Evolutionary conservation across 352 stramenopile species (phyloP).

Genomic region (Globisporangium barbulae): DNA sequence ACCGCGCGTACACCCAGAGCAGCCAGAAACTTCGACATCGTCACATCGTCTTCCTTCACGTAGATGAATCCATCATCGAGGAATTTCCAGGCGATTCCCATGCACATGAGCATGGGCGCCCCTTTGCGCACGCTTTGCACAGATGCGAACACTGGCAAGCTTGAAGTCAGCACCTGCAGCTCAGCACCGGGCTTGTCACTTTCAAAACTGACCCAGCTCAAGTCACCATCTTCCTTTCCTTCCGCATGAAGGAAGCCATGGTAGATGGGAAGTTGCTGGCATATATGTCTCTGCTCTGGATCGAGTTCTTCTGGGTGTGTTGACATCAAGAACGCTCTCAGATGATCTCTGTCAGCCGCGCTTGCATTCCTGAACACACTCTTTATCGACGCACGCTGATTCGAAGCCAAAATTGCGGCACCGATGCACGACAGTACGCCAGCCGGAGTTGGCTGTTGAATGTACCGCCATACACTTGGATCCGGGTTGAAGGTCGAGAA

Average conservation of each 20-base stretch:
- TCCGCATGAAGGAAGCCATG: constrained; percentile 25
- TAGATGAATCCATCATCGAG: constrained; percentile 50
- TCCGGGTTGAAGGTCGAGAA: constrained; percentile 53
- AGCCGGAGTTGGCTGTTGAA: constrained; percentile 61
- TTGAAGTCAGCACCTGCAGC: constrained; percentile 7
- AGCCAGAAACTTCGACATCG: constrained; percentile 26
- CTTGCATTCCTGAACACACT: constrained; percentile 20
- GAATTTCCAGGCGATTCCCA: constrained; percentile 41
- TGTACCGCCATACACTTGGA: constrained; percentile 63
- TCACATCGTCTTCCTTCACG: constrained; percentile 40
- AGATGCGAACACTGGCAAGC: constrained; percentile 27
- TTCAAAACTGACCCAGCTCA: constrained; percentile 23
- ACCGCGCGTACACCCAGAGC: constrained; percentile 32
- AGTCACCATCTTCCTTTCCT: constrained; percentile 15
- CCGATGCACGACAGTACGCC: constrained; percentile 50
- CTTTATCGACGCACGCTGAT: constrained; percentile 13
- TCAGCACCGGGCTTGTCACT: constrained; percentile 7
- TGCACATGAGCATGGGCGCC: constrained; percentile 26
- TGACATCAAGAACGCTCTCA: constrained; percentile 46
- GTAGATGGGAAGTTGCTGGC: constrained; percentile 51
- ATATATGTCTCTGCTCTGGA: constrained; percentile 27
- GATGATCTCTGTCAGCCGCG: constrained; percentile 31
- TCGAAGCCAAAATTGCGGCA: constrained; percentile 9
- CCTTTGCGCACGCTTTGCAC: constrained; percentile 21
- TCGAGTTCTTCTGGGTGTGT: constrained; percentile 34